phyloP scores from a whole-genome alignment of 2,329 filamentous ascomycete genomes.

The Dendryphion nanum region DNA sequence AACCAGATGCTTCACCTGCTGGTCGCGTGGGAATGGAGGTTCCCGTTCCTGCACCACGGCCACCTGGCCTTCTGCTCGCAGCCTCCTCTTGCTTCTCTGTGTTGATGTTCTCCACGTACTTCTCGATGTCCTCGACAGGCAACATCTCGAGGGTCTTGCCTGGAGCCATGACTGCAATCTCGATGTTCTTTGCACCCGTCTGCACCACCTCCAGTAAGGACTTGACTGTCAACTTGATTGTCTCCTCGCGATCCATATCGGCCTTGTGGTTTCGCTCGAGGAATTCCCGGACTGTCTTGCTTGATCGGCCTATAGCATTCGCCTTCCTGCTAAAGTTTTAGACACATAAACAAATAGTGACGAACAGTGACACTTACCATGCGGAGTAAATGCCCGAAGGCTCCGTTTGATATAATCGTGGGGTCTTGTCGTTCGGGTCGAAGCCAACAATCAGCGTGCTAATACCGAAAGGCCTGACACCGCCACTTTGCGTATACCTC shows the following conservation, averaged over 20 bases:
- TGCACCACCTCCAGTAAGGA: constrained; percentile 97
- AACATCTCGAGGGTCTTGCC: constrained; percentile 91
- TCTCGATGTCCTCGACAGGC: constrained; percentile 92
- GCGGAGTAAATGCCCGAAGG: constrained; percentile 99
- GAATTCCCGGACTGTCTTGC: constrained; percentile 98
- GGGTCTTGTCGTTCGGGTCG: constrained; percentile 85
- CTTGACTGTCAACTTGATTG: constrained; percentile 96
- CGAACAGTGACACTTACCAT: constrained; percentile 63
- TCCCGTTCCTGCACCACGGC: constrained; percentile 62
- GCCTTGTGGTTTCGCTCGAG: constrained; percentile 99
- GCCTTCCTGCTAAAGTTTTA: constrained; percentile 72
- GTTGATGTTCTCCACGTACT: constrained; percentile 98
- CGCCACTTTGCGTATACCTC: constrained; percentile 97
- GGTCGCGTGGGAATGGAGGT: constrained; percentile 71
- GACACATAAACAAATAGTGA: not conserved
- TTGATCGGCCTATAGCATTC: constrained; percentile 96
- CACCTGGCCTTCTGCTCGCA: constrained; percentile 83
- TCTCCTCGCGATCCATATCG: constrained; percentile 93
- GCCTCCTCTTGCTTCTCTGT: constrained; percentile 99
- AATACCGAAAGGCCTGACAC: constrained; percentile 97
- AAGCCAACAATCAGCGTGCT: constrained; percentile 98
- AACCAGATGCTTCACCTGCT: constrained; percentile 41
- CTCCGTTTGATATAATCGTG: constrained; percentile 95
- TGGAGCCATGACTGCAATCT: constrained; percentile 97
- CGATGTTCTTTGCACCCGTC: constrained; percentile 98